Base-by-base conservation (phyloP, 768 basidiomycete genomes). In the Arthromyces matolae region DNA sequence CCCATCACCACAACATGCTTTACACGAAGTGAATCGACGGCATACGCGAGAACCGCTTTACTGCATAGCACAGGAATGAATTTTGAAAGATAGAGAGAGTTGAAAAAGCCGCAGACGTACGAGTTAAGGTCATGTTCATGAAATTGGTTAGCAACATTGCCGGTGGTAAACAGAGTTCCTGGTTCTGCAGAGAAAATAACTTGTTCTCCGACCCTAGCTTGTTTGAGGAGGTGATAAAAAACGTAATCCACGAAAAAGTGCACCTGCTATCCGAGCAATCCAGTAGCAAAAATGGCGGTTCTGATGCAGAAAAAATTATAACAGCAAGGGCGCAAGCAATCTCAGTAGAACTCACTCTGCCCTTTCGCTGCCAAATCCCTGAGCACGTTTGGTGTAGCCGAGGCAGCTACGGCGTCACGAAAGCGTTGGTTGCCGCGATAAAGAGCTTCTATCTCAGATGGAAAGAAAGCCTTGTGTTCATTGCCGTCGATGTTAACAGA, bases 1-100 rank as follows among this genome's bases (percentile, higher is more conserved):
- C 71, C 72, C 68, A 73, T 69, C 13, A 73, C 67, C 38, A 73
- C 64, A 40, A 73, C 58, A 37, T 73, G 71, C 39, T 66, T 60
- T 12, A 73, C 70, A 4, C 61, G 60, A 10, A 72, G 60, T 14
- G 57, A 57, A 14, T 65, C 54, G 14, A 72, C 66, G 8, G 69
- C 72, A 36, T 71, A 73, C 0, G 68, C 62, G n/a, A 72, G 60
- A 12, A 69, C 66, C 3, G 71, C 56, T 43, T 63, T 62, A 13
- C 67, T 69, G 35, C 24, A 6, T 10, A 13, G 18, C 31, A 36
- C n/a, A n/a, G n/a, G 22, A 16, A 18, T 13, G n/a, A n/a, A 22
- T 12, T n/a, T 6, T 28, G 5, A 4, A 24, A 10, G 18, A 8
- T 13, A 8, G 32, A 27, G 18, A 18, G 12, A 12, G 34, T 10